phyloP scores from a whole-genome alignment of 345 rosid genomes.

The Angophora floribunda region DNA sequence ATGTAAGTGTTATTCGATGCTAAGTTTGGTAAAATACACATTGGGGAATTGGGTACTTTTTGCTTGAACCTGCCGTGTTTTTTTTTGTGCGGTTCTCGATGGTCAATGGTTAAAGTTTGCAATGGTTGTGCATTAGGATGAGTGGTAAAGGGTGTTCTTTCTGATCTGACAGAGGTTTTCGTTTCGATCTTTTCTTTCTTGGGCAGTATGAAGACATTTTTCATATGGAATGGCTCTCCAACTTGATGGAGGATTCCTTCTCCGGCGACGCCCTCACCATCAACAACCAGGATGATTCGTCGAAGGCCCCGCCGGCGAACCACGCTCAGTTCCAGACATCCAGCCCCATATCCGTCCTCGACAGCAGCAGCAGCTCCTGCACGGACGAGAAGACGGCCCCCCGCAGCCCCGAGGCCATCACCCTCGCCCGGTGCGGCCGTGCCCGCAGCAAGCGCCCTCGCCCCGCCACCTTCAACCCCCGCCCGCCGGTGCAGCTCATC shows the following conservation, averaged over 20 bases:
- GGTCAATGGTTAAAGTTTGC: not conserved
- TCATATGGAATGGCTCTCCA: constrained; percentile 73
- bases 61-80: not conserved
- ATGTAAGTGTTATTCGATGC: not conserved
- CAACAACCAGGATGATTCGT: constrained; percentile 22
- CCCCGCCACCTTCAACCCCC: constrained; percentile 53
- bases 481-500: constrained; percentile 36
- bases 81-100: not conserved
- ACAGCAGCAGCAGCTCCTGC: constrained; percentile 86
- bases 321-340: constrained; percentile 52
- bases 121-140: not conserved
- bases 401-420: constrained; percentile 27
- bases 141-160: not conserved
- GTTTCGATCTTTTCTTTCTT: not conserved
- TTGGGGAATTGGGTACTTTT: not conserved
- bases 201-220: constrained; percentile 90
- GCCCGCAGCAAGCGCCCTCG: constrained; percentile 95
- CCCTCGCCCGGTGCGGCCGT: constrained; percentile 51
- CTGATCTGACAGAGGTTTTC: not conserved
- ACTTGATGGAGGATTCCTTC: constrained; percentile 70
- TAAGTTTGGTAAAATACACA: not conserved
- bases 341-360: constrained; percentile 87
- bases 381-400: constrained; percentile 39
- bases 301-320: constrained; percentile 21
- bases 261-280: constrained; percentile 68